Evolutionary conservation across 345 rosid species (phyloP).

Genomic region (Corchorus capsularis): DNA sequence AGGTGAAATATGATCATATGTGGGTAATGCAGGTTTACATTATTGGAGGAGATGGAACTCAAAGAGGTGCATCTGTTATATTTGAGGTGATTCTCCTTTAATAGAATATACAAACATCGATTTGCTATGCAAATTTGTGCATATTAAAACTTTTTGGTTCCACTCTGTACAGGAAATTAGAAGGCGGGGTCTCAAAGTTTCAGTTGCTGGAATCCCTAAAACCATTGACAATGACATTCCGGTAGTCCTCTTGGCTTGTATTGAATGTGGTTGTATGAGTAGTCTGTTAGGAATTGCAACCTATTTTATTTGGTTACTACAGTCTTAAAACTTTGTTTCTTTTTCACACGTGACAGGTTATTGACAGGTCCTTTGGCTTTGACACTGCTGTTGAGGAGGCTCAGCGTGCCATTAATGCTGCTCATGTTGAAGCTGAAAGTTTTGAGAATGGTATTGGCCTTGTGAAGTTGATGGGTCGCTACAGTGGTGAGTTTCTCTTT

Average conservation of each 20-base stretch:
- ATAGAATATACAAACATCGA: neutral
- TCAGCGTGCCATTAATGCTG: slow-evolving; percentile 92
- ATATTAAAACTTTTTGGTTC: neutral
- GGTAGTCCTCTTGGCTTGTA: slow-evolving; percentile 29
- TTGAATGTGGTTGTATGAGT: neutral
- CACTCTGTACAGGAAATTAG: slow-evolving; percentile 50
- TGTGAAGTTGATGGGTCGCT: slow-evolving; percentile 92
- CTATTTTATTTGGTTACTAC: neutral
- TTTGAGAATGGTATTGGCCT: slow-evolving; percentile 78
- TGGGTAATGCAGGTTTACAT: slow-evolving; percentile 57
- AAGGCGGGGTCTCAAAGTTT: slow-evolving; percentile 71
- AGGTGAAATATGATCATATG: neutral
- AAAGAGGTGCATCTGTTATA: slow-evolving; percentile 68
- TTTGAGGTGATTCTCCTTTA: slow-evolving; percentile 44
- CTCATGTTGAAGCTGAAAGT: slow-evolving; percentile 90
- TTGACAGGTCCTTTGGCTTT: slow-evolving; percentile 84
- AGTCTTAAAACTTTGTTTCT: neutral
- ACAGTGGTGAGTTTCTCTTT: slow-evolving; percentile 61
- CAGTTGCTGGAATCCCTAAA: slow-evolving; percentile 77
- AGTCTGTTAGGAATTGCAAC: neutral
- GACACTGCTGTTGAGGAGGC: slow-evolving; percentile 98
- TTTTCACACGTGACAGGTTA: slow-evolving; percentile 35
- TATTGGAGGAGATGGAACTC: slow-evolving; percentile 88
- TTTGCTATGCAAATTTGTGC: neutral
- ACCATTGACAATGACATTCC: slow-evolving; percentile 82